Evolutionary conservation across 2,329 filamentous ascomycete species (phyloP), one percentile per base, ranked within the genome.

Genomic region (Epichloe elymi): DNA sequence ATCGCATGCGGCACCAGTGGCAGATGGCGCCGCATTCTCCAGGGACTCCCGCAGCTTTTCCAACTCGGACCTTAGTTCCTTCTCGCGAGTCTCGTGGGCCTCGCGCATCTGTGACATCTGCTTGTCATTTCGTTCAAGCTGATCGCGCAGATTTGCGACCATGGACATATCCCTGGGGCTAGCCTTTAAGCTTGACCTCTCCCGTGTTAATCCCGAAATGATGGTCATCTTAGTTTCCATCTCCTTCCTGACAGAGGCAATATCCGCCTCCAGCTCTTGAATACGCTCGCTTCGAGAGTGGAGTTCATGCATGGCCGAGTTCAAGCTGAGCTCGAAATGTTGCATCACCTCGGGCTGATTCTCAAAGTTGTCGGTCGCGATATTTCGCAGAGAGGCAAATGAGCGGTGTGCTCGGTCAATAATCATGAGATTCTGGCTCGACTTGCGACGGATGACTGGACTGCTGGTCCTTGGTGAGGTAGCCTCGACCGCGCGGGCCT

Each of bases 211-310:
- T 6, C 93, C 93, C 33, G 88, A 88, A 59, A 98, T 97, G 63
- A 98, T 90, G 33, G 88, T 87, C 74, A 91, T 89, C 78, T 98
- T 98, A 55, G 80, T 83, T 63, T 98, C 93, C 85, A 97, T 95
- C 67, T 98, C 93, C 71, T 89, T 95, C 72, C 88, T 93, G 20
- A 89, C 80, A 4, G 81, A 83, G 26, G 82, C 74, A 51, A 96
- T 79, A 58, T 95, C 91, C 5, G 82, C 82, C 66, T 98, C 93
- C 14, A 98, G 74, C 60, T 90, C 83, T 62, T 94, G 87, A 49
- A 96, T 90, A 30, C 90, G 83, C 65, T 97, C 90, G 39, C 90
- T 90, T 41, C 90, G 82, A 10, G 76, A 76, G 57, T 95, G 86
- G 36, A 98, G 74, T 64, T 98, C 93, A 59, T 93, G 87, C 83